These are phyloP conservation scores for Plantago elongata DNA, from an alignment of 257 asterid species.

Conservation along the genomic window DNA sequence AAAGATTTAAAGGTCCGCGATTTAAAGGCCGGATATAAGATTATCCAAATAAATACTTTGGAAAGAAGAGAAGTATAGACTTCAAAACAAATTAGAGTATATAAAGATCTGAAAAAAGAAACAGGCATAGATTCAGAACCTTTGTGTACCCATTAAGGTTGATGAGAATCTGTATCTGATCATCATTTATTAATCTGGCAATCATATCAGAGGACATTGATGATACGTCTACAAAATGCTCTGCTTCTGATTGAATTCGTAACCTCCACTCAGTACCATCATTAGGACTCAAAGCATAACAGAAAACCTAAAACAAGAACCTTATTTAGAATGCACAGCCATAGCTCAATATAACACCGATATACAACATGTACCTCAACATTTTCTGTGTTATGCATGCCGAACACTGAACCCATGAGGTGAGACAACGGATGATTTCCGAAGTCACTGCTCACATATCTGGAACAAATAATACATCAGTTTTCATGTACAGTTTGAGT, in stretches of 20 bases:
- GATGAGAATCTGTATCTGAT: conserved; percentile 88
- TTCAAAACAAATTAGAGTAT: conserved; percentile 4
- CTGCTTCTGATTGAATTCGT: conserved; percentile 84
- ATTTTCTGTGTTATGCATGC: conserved; percentile 81
- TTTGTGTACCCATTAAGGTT: conserved; percentile 98
- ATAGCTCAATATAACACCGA: neutral
- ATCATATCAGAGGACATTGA: conserved; percentile 86
- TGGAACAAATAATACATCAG: conserved; percentile 26
- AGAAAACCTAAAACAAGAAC: conserved; percentile 59
- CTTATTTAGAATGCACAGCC: conserved; percentile 3
- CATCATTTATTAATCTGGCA: conserved; percentile 89
- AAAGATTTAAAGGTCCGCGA: no score
- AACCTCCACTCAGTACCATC: conserved; percentile 97
- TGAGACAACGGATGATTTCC: conserved; percentile 99
- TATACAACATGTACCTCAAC: conserved; percentile 57
- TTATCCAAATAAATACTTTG: neutral
- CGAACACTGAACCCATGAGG: conserved; percentile 98
- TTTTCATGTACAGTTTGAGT: neutral
- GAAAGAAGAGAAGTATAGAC: neutral
- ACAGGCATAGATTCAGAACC: conserved; percentile 37
- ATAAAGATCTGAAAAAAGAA: conserved; percentile 8
- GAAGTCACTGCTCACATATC: conserved; percentile 98
- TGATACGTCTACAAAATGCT: conserved; percentile 89
- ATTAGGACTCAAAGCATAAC: conserved; percentile 92
- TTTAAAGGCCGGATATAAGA: neutral